Base-by-base conservation (phyloP, 2,329 filamentous ascomycete genomes). In the Macrophomina phaseolina region DNA sequence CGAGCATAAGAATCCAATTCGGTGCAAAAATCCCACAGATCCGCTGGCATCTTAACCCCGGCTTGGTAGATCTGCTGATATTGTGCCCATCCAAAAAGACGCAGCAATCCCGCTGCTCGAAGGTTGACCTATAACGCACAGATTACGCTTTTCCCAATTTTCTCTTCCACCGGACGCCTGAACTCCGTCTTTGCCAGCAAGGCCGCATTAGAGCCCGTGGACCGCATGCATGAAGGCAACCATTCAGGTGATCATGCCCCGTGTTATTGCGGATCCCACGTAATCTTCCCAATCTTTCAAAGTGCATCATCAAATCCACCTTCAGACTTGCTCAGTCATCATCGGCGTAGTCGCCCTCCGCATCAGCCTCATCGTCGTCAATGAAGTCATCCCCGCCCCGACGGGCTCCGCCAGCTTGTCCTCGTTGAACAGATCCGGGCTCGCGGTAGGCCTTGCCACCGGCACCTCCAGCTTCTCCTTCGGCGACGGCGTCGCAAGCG, bases 401-500 rank as follows among this genome's bases (percentile, higher is more conserved):
- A 34, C 65, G 56, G 14, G 42, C 52, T 49, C 60, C 30, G 7
- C 60, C 60, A 18, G 45, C 42, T 52, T 56, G 60, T 64, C 45
- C 51, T 52, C 48, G 66, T 46, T 38, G 38, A 6, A 51, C n/a
- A 11, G 55, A 38, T 36, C 55, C 66, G 2, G 46, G 32, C 16
- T 67, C 66, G 51, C 66, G 66, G 42, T 56, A 64, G 5, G 60
- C 14, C n/a, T 64, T 67, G 48, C 49, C 64, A 30, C 73, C 75
- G 18, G 72, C 74, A 14, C 78, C 80, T 18, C 82, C 32, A 16
- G 58, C 84, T 23, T 84, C 82, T 68, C 89, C 84, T 74, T 91
- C 89, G 16, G 89, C 89, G 60, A 91, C 89, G 5, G 87, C 84
- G 75, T 92, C 90, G 76, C 90, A 91, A n/a, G 95, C 95, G 81